Conservation (phyloP, 2,329 filamentous ascomycete species). For the Calycina herbarum region DNA sequence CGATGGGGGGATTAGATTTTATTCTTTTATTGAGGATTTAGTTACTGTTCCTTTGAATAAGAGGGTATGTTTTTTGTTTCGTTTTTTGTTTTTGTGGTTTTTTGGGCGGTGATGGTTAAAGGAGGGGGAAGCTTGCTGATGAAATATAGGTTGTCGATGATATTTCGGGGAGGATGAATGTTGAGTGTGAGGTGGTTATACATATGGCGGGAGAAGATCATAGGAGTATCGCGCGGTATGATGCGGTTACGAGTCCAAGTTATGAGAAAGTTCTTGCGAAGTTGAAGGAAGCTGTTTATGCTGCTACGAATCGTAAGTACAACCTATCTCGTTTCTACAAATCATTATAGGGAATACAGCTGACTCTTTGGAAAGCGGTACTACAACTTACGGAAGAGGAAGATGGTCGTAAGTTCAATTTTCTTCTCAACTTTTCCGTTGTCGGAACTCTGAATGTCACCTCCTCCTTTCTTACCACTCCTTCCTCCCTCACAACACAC, state of each 20-base stretch:
- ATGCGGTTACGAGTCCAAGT: neutral
- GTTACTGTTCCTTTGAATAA: slow-evolving; percentile 8
- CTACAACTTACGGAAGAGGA: neutral
- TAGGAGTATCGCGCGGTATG: slow-evolving; percentile 13
- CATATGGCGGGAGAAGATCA: slow-evolving; percentile 18
- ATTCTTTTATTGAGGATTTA: slow-evolving; percentile 20
- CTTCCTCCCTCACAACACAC: neutral
- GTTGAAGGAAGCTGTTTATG: slow-evolving; percentile 11
- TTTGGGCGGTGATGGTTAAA: no score
- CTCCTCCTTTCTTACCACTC: neutral
- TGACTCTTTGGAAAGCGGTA: neutral
- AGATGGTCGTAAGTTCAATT: slow-evolving; percentile 8
- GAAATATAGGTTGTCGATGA: slow-evolving; percentile 14
- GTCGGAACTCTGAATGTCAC: neutral
- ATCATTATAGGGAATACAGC: no score
- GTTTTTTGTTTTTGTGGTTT: no score
- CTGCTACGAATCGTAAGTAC: slow-evolving; percentile 13
- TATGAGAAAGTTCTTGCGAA: slow-evolving; percentile 15
- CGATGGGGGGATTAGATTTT: slow-evolving; percentile 17
- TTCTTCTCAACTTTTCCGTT: no score
- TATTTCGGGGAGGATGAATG: slow-evolving; percentile 4
- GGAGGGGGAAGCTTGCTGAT: neutral
- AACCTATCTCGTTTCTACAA: neutral
- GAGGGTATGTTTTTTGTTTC: neutral
- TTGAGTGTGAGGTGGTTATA: neutral